A percentile compares a stretch with the other conserved stretches of the same genome.
Evolutionary conservation across 106 monocot genomes (phyloP).

Genomic region (Allium fistulosum): DNA sequence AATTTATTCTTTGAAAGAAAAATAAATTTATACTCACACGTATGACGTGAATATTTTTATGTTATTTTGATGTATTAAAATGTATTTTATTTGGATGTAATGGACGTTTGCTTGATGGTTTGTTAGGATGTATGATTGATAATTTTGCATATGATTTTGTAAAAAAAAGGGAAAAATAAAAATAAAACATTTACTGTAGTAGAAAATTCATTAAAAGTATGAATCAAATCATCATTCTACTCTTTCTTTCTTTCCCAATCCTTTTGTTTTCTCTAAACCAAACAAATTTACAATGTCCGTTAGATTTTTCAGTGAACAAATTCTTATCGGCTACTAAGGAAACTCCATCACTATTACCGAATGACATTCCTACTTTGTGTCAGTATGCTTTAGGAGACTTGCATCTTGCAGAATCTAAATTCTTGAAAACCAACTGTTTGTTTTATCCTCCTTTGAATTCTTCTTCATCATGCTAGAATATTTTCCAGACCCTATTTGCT

Average conservation of each 20-base stretch:
- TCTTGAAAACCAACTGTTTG: slow-evolving; percentile 36
- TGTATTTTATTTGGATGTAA: too few relatives aligned
- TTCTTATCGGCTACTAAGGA: slow-evolving; percentile 17
- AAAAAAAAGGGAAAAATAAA: too few relatives aligned
- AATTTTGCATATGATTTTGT: too few relatives aligned
- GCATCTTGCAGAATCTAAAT: slow-evolving; percentile 46
- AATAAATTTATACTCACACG: too few relatives aligned
- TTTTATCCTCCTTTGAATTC: slow-evolving; percentile 52
- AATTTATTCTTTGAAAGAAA: too few relatives aligned
- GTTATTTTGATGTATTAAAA: too few relatives aligned
- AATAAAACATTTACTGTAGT: too few relatives aligned
- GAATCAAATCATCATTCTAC: neutral
- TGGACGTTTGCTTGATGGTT: too few relatives aligned
- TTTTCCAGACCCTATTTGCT: slow-evolving; percentile 19
- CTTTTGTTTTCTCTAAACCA: neutral
- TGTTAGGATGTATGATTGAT: too few relatives aligned
- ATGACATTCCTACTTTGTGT: slow-evolving; percentile 29
- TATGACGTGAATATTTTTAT: too few relatives aligned
- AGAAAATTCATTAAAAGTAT: neutral
- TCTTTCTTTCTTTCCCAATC: slow-evolving; percentile 5
- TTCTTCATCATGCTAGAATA: slow-evolving; percentile 40
- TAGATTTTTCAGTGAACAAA: slow-evolving; percentile 52
- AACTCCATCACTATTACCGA: slow-evolving; percentile 4
- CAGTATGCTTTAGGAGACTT: slow-evolving; percentile 30
- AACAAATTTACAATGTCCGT: slow-evolving; percentile 30